Evolutionary conservation across 768 basidiomycete genomes (phyloP).

Genomic region (Leccinum sublutescens): DNA sequence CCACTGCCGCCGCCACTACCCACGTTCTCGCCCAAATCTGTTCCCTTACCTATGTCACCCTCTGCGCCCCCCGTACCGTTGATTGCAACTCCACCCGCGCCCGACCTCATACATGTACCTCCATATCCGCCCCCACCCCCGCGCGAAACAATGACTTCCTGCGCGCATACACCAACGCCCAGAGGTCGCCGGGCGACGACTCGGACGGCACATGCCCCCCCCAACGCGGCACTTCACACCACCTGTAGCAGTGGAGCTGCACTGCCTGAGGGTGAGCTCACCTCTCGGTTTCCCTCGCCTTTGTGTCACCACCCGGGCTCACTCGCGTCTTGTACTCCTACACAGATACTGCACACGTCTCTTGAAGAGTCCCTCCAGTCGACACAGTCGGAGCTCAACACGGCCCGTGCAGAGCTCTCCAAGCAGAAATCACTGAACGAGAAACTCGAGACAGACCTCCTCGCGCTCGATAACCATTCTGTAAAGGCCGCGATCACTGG

Average conservation of each 20-base stretch:
- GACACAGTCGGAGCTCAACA: constrained; percentile 56
- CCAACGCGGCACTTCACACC: too few species aligned
- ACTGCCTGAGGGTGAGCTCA: constrained; percentile 30
- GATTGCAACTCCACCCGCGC: background rate
- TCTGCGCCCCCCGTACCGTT: background rate
- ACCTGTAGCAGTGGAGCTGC: too few species aligned
- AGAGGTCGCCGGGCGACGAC: too few species aligned
- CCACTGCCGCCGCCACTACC: constrained; percentile 20
- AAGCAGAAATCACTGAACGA: constrained; percentile 83
- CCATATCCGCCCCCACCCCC: constrained; percentile 23
- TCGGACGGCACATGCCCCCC: too few species aligned
- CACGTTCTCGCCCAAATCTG: constrained; percentile 20
- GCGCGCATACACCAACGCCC: too few species aligned
- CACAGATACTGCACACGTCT: constrained; percentile 78
- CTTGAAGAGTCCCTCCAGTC: constrained; percentile 67
- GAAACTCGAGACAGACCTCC: constrained; percentile 86
- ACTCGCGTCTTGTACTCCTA: background rate
- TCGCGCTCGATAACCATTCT: constrained; percentile 66
- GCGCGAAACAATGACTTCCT: constrained; percentile 1
- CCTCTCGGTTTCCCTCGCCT: too few species aligned
- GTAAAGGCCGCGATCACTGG: constrained; percentile 14
- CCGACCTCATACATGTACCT: constrained; percentile 12
- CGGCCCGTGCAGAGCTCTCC: constrained; percentile 62
- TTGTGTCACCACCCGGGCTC: background rate
- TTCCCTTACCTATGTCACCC: constrained; percentile 15